Evolutionary conservation across 306 rosid species (phyloP).

Genomic region (Pyrus communis): DNA sequence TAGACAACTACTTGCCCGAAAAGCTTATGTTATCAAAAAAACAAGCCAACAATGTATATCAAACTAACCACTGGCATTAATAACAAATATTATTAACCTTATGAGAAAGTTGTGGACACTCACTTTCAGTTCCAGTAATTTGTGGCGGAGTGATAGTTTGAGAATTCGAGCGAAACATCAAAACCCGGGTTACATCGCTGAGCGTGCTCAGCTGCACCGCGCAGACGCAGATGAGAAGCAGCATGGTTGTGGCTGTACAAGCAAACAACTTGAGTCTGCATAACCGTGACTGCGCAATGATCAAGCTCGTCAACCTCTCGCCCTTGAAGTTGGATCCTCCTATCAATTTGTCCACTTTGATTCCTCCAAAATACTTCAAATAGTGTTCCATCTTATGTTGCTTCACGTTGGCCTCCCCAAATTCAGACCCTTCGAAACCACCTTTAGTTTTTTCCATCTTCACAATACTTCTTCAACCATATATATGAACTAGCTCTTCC

Average conservation of each 20-base stretch:
- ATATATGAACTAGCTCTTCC: not conserved
- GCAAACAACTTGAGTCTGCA: constrained; percentile 30
- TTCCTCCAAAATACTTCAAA: constrained; percentile 9
- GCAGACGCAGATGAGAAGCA: constrained; percentile 30
- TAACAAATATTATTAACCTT: not conserved
- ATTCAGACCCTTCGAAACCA: not conserved
- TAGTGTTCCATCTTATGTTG: constrained; percentile 12
- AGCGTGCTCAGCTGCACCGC: constrained; percentile 28
- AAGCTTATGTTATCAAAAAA: not conserved
- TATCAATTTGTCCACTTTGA: constrained; percentile 7
- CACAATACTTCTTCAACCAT: not conserved
- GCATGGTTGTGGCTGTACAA: constrained; percentile 19
- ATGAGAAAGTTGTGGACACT: not conserved
- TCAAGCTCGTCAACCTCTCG: constrained; percentile 30
- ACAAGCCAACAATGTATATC: not conserved
- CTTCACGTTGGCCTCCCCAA: not conserved
- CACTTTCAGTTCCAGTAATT: constrained; percentile 13
- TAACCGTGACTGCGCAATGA: constrained; percentile 12
- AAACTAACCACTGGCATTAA: not conserved
- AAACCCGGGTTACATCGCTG: constrained; percentile 1
- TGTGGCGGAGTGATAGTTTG: not conserved
- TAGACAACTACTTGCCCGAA: not conserved
- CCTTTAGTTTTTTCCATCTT: not conserved
- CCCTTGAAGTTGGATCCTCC: constrained; percentile 15
- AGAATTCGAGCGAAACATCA: constrained; percentile 18